Evolutionary conservation across 169 alveolate species (phyloP).

Genomic region (Plasmodium blacklocki): DNA sequence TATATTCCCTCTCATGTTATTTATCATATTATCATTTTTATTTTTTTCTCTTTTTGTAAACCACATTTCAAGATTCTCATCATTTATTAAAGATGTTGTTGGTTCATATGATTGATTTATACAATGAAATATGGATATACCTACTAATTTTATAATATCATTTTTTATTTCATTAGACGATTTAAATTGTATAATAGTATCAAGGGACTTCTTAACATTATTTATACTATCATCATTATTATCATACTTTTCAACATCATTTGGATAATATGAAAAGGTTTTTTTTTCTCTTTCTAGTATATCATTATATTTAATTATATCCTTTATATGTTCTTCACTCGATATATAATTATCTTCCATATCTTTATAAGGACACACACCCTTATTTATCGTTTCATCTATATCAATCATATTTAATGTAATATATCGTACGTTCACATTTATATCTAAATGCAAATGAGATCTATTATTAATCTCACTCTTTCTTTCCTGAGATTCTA

Average conservation of each 20-base stretch:
- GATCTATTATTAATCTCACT: conserved; percentile 24
- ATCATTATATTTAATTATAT: conserved; percentile 32
- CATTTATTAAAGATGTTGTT: conserved; percentile 37
- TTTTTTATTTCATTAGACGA: conserved; percentile 57
- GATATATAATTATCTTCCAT: conserved; percentile 56
- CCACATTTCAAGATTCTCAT: conserved; percentile 43
- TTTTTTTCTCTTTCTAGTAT: conserved; percentile 33
- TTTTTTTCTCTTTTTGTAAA: conserved; percentile 49
- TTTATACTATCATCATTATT: background rate
- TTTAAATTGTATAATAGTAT: conserved; percentile 21
- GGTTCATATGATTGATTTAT: conserved; percentile 19
- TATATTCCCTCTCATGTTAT: background rate
- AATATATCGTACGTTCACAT: conserved; percentile 9
- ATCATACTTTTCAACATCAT: background rate
- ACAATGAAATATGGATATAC: conserved; percentile 66
- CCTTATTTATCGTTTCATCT: conserved; percentile 60
- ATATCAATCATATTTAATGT: conserved; percentile 44
- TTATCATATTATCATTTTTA: background rate
- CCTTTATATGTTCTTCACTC: conserved; percentile 34
- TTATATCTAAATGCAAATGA: conserved; percentile 37
- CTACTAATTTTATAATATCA: conserved; percentile 44
- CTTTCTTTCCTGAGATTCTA: conserved; percentile 1
- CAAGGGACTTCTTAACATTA: background rate
- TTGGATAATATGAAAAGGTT: background rate
- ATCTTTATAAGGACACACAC: conserved; percentile 36